A percentile compares a stretch with the other conserved stretches of the same genome.
These are phyloP conservation scores for Aristolochia californica DNA, from an alignment of 164 flowering plant genomes.

Conservation along the genomic window DNA sequence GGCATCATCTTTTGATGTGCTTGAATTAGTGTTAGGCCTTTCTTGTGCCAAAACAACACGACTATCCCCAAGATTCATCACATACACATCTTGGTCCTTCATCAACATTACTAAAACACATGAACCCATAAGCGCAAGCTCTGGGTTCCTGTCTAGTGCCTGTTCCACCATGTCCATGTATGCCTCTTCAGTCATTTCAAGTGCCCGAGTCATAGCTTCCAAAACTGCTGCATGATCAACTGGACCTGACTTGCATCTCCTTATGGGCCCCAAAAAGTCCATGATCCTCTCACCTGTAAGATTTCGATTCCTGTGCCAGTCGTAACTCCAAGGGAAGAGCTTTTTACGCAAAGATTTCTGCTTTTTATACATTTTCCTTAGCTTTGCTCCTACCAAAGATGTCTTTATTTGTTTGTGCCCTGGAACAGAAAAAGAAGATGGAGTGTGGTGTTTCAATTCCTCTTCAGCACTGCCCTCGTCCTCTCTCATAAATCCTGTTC, in stretches of 20 bases:
- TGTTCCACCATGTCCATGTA: constrained; percentile 56
- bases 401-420: constrained; percentile 24
- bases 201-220: constrained; percentile 48
- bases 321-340: constrained; percentile 61
- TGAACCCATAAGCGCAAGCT: constrained; percentile 66
- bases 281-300: constrained; percentile 21
- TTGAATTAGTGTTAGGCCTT: constrained; percentile 31
- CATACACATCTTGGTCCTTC: constrained; percentile 68
- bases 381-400: constrained; percentile 33
- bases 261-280: constrained; percentile 26
- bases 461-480: constrained; percentile 16
- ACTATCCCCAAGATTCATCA: constrained; percentile 68
- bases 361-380: constrained; percentile 40
- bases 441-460: constrained; percentile 15
- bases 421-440: constrained; percentile 14
- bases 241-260: constrained; percentile 42
- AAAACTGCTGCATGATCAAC: constrained; percentile 49
- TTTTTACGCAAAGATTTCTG: constrained; percentile 55
- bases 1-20: constrained; percentile 32
- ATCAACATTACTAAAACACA: constrained; percentile 63
- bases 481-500: constrained; percentile 18
- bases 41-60: constrained; percentile 58
- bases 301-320: constrained; percentile 53
- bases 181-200: constrained; percentile 45
- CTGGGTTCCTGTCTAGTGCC: constrained; percentile 40